phyloP scores from a whole-genome alignment of 371 early-diverging fungal species.

The Ordospora pajunii region DNA sequence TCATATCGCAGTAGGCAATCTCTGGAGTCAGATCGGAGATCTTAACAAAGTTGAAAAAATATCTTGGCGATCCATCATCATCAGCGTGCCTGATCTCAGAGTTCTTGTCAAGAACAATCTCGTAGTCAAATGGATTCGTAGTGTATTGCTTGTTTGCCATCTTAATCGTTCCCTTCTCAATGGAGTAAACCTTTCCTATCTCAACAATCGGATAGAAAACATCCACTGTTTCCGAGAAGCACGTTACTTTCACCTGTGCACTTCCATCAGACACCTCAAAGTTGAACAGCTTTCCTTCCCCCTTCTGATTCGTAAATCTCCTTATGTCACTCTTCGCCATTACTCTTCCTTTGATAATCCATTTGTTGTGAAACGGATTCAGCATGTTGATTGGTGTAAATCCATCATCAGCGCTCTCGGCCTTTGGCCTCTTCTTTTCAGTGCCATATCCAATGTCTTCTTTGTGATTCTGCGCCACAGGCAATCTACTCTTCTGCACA shows the following conservation, averaged over 20 bases:
- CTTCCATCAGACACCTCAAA: slow-evolving; percentile 50
- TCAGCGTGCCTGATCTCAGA: slow-evolving; percentile 24
- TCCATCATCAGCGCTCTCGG: slow-evolving; percentile 7
- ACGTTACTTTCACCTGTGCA: slow-evolving; percentile 47
- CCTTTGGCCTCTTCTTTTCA: slow-evolving; percentile 20
- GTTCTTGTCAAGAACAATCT: slow-evolving; percentile 55
- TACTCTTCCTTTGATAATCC: slow-evolving; percentile 54
- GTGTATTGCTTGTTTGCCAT: slow-evolving; percentile 55
- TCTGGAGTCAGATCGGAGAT: slow-evolving; percentile 29
- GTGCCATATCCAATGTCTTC: not conserved
- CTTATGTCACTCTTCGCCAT: slow-evolving; percentile 52
- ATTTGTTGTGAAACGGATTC: slow-evolving; percentile 51
- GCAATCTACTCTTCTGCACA: not conserved
- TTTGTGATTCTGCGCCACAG: not conserved
- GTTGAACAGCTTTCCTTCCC: slow-evolving; percentile 55
- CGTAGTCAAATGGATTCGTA: slow-evolving; percentile 51
- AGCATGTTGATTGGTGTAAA: slow-evolving; percentile 44
- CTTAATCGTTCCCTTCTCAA: slow-evolving; percentile 55
- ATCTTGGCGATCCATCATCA: slow-evolving; percentile 28
- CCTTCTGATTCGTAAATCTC: slow-evolving; percentile 45
- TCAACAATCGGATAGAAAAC: slow-evolving; percentile 52
- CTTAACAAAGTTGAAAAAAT: slow-evolving; percentile 43
- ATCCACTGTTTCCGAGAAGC: slow-evolving; percentile 56
- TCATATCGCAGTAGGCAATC: slow-evolving; percentile 28
- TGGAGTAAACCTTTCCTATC: slow-evolving; percentile 39